Percentiles rank a stretch among this genome's conserved stretches.
These are phyloP conservation scores for Trametes versicolor DNA, from an alignment of 1,284 basidiomycete genomes.

Conservation along the genomic window DNA sequence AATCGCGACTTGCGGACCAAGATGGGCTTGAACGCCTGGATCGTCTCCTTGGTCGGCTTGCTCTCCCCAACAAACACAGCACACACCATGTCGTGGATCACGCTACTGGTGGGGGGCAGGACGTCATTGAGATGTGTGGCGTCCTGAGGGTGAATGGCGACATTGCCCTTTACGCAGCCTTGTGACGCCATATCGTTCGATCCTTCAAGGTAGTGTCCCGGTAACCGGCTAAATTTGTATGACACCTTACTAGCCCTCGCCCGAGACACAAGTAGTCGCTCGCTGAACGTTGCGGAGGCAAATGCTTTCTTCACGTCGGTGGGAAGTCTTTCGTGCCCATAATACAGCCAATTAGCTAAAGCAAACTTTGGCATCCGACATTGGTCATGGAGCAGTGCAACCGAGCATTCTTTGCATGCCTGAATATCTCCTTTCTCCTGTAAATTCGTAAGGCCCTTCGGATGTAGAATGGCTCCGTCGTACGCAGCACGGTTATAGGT, in stretches of 20 bases:
- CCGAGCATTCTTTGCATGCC: not conserved
- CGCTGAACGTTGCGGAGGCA: not conserved
- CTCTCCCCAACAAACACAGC: slow-evolving; percentile 15
- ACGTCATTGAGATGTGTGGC: slow-evolving; percentile 14
- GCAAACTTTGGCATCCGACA: not conserved
- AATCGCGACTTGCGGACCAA: slow-evolving; percentile 3
- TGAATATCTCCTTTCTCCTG: not conserved
- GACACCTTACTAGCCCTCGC: not conserved
- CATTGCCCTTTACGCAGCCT: slow-evolving; percentile 17
- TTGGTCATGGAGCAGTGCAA: too few species aligned
- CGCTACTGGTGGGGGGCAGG: not conserved
- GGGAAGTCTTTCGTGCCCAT: not conserved
- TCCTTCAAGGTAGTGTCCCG: not conserved
- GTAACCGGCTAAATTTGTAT: not conserved
- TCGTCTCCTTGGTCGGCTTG: slow-evolving; percentile 6
- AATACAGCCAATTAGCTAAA: slow-evolving; percentile 5
- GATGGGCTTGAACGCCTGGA: slow-evolving; percentile 1
- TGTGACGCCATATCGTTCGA: not conserved
- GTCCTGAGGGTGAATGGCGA: slow-evolving; percentile 18
- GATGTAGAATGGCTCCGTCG: not conserved
- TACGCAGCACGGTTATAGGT: not conserved
- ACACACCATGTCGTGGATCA: slow-evolving; percentile 4
- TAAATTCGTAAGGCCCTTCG: not conserved
- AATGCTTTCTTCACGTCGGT: too few species aligned
- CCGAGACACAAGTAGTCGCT: not conserved